Evolutionary conservation across 2,329 filamentous ascomycete species (phyloP).

Genomic region (Penicillium sp.): DNA sequence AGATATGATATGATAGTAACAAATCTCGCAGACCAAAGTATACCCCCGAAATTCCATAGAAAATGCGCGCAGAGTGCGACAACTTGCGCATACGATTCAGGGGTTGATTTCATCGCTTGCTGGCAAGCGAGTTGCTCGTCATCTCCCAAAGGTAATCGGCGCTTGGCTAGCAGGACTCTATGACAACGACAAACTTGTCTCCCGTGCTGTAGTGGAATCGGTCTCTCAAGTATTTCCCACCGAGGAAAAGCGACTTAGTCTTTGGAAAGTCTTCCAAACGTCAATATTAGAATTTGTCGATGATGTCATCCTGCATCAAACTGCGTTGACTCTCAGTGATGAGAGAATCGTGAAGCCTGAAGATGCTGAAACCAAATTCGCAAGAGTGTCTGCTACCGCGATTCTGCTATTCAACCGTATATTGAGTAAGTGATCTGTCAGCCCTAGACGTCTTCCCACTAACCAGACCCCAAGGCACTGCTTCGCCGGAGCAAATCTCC

Average conservation of each 20-base stretch:
- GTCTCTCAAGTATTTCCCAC: constrained; percentile 71
- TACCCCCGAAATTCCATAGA: constrained; percentile 91
- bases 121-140: constrained; percentile 78
- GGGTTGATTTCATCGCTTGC: constrained; percentile 54
- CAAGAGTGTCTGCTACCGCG: constrained; percentile 66
- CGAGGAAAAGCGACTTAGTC: constrained; percentile 69
- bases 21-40: constrained; percentile 63
- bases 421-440: constrained; percentile 35
- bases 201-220: constrained; percentile 72
- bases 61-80: constrained; percentile 79
- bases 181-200: constrained; percentile 74
- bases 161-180: constrained; percentile 90
- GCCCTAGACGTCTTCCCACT: background rate
- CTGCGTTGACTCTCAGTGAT: constrained; percentile 77
- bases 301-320: constrained; percentile 74
- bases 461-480: constrained; percentile 27
- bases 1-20: constrained; percentile 29
- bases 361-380: constrained; percentile 81
- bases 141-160: constrained; percentile 72
- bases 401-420: constrained; percentile 54
- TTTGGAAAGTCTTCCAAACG: constrained; percentile 77
- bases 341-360: constrained; percentile 78
- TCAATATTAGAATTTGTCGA: constrained; percentile 78
- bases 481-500: constrained; percentile 49
- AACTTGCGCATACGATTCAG: constrained; percentile 76